phyloP scores from a whole-genome alignment of 2,329 filamentous ascomycete species.

The Botrytis hyacinthi region DNA sequence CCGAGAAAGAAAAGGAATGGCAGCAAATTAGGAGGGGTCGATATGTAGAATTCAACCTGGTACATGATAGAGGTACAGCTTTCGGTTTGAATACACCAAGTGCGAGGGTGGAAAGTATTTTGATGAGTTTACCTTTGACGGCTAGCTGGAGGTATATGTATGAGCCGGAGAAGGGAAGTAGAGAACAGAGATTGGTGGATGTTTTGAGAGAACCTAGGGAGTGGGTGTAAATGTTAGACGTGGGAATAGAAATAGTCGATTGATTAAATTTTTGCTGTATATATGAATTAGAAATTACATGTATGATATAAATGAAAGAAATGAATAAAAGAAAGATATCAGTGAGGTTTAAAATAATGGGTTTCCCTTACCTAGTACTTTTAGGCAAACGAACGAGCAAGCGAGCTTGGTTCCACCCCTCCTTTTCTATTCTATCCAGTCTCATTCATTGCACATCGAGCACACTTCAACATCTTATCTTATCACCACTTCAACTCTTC shows the following conservation, averaged over 20 bases:
- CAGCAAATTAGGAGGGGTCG: conserved; percentile 91
- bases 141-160: conserved; percentile 98
- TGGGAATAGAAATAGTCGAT: neutral
- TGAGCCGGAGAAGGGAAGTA: conserved; percentile 68
- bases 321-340: neutral
- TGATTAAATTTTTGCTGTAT: neutral
- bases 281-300: too few relatives aligned
- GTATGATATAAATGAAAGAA: conserved; percentile 2
- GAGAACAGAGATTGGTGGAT: conserved; percentile 78
- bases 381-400: neutral
- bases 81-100: conserved; percentile 94
- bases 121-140: conserved; percentile 94
- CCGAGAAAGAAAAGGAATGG: conserved; percentile 86
- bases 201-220: conserved; percentile 64
- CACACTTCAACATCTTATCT: neutral
- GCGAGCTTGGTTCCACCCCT: conserved; percentile 7
- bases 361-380: neutral
- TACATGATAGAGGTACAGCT: conserved; percentile 91
- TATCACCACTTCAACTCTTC: neutral
- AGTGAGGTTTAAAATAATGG: neutral
- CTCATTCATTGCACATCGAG: neutral
- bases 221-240: conserved; percentile 53
- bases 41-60: conserved; percentile 98
- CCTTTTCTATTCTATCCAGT: neutral
- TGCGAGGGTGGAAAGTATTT: conserved; percentile 88